A percentile compares a stretch with the other conserved stretches of the same genome.
These are phyloP conservation scores for Trichoderma sp. DNA, from an alignment of 2,329 filamentous ascomycete genomes.

Conservation along the genomic window DNA sequence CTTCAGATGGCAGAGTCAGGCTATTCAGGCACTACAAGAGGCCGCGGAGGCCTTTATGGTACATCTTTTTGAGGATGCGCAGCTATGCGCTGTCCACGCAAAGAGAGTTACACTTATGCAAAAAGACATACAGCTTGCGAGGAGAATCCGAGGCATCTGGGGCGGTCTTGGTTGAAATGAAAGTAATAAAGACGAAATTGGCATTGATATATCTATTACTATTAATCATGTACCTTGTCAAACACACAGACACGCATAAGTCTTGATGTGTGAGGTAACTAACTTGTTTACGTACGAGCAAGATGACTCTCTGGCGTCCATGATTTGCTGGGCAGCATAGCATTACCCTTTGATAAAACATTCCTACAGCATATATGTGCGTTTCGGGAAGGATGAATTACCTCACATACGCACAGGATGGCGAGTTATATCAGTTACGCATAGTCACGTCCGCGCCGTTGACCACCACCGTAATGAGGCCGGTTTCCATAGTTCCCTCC, in stretches of 20 bases:
- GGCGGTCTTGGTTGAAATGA: slow-evolving; percentile 54
- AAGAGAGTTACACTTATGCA: slow-evolving; percentile 97
- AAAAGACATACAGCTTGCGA: slow-evolving; percentile 93
- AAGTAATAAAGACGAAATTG: background rate
- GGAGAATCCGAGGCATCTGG: slow-evolving; percentile 76
- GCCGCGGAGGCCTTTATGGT: slow-evolving; percentile 95
- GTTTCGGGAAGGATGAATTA: background rate
- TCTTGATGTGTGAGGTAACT: background rate
- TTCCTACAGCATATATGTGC: background rate
- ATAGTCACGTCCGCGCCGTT: slow-evolving; percentile 1
- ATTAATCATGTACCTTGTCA: background rate
- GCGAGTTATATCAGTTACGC: background rate
- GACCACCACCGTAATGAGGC: background rate
- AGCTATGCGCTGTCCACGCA: slow-evolving; percentile 94
- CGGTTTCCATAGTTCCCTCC: background rate
- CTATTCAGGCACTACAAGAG: slow-evolving; percentile 90
- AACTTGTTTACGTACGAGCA: background rate
- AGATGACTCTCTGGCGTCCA: background rate
- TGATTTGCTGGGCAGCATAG: background rate
- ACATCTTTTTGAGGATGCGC: slow-evolving; percentile 80
- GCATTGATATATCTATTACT: slow-evolving; percentile 24
- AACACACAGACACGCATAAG: background rate
- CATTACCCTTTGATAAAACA: background rate
- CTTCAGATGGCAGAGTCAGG: slow-evolving; percentile 93
- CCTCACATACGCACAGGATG: background rate